Percentiles rank a stretch among this genome's conserved stretches.
Evolutionary conservation across 1,284 basidiomycete genomes (phyloP).

Genomic region (Inonotus hispidus): DNA sequence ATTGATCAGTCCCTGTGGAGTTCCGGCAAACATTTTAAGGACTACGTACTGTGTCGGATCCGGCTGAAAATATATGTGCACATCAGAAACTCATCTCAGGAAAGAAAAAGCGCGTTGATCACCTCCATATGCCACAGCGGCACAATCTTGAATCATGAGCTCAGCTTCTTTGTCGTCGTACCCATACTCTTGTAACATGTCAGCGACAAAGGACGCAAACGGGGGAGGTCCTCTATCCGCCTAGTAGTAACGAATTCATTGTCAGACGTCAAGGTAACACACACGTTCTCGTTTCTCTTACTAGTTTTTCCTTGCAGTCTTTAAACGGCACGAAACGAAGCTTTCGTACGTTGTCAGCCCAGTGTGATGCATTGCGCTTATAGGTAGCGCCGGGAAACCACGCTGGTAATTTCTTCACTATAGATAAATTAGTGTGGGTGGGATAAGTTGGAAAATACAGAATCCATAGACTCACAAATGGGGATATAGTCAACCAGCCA

Average conservation of each 20-base stretch:
- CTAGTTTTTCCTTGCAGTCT: not conserved
- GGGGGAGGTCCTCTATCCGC: not conserved
- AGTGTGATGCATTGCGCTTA: slow-evolving; percentile 44
- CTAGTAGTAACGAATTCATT: not conserved
- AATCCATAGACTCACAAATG: slow-evolving; percentile 34
- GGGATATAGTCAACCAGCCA: slow-evolving; percentile 57
- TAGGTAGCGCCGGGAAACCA: slow-evolving; percentile 65
- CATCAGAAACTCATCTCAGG: not conserved
- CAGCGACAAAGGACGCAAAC: slow-evolving; percentile 1
- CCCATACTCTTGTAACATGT: slow-evolving; percentile 3
- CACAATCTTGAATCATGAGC: slow-evolving; percentile 5
- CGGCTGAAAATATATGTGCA: not conserved
- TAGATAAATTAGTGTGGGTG: not conserved
- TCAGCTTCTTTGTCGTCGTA: slow-evolving; percentile 4
- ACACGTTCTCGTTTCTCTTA: not conserved
- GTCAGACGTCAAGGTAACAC: not conserved
- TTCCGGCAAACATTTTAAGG: too few species aligned
- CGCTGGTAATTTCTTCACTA: slow-evolving; percentile 53
- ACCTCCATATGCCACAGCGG: slow-evolving; percentile 16
- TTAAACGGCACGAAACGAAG: not conserved
- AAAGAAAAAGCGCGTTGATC: not conserved
- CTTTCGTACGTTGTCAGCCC: slow-evolving; percentile 24
- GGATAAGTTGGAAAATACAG: not conserved
- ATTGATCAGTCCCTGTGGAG: not conserved
- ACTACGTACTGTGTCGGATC: not conserved